Evolutionary conservation across 1,139 yeast genomes (phyloP).

Genomic region (Debaryomyces subglobosus): DNA sequence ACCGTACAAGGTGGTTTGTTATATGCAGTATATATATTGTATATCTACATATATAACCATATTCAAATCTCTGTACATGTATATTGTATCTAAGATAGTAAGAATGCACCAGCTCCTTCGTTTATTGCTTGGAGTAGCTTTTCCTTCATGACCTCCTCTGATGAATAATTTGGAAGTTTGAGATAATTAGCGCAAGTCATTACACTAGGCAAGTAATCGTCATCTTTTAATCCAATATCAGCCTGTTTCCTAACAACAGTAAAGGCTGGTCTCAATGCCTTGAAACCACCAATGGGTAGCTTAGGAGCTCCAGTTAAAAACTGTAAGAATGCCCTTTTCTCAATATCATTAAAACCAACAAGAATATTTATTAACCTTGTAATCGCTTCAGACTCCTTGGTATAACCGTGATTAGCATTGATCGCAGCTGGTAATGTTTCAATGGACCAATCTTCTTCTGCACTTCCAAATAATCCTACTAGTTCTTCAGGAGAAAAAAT

Average conservation of each 20-base stretch:
- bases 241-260: slow-evolving; percentile 85
- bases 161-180: slow-evolving; percentile 82
- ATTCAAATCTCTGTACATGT: too few species aligned
- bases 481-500: slow-evolving; percentile 78
- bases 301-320: slow-evolving; percentile 94
- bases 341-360: slow-evolving; percentile 50
- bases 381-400: slow-evolving; percentile 68
- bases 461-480: slow-evolving; percentile 62
- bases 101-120: slow-evolving; percentile 90
- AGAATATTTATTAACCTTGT: slow-evolving; percentile 62
- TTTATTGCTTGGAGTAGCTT: slow-evolving; percentile 70
- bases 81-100: slow-evolving; percentile 54
- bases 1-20: not conserved
- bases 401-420: slow-evolving; percentile 91
- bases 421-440: slow-evolving; percentile 62
- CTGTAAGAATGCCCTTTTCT: slow-evolving; percentile 76
- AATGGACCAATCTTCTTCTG: slow-evolving; percentile 85
- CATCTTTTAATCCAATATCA: slow-evolving; percentile 68
- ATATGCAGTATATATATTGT: slow-evolving; percentile 3
- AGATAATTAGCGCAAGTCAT: slow-evolving; percentile 98
- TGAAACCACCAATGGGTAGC: slow-evolving; percentile 93
- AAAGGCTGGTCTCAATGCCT: slow-evolving; percentile 75
- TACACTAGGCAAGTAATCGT: slow-evolving; percentile 90
- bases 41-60: not conserved
- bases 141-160: slow-evolving; percentile 57